phyloP scores from a whole-genome alignment of 2,329 filamentous ascomycete genomes.

The Dothideomycetidae sp. region DNA sequence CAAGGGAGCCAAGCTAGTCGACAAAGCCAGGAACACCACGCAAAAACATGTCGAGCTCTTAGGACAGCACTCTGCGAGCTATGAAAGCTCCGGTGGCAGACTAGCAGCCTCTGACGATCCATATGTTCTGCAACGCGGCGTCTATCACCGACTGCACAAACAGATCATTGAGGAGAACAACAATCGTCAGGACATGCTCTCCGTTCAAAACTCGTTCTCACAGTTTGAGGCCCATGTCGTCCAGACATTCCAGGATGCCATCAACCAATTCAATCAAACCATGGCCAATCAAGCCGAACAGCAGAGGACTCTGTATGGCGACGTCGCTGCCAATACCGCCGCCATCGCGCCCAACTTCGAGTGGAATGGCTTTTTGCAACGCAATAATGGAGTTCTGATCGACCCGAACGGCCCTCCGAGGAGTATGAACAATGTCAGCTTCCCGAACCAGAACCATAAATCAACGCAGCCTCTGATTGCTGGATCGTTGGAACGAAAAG shows the following conservation, averaged over 20 bases:
- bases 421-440: slow-evolving; percentile 57
- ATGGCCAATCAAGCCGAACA: slow-evolving; percentile 70
- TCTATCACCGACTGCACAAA: slow-evolving; percentile 72
- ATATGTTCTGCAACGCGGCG: slow-evolving; percentile 70
- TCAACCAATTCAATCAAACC: slow-evolving; percentile 72
- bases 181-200: slow-evolving; percentile 78
- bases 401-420: slow-evolving; percentile 63
- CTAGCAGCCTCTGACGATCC: slow-evolving; percentile 65
- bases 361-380: slow-evolving; percentile 67
- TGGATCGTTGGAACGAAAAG: slow-evolving; percentile 80
- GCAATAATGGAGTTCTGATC: slow-evolving; percentile 58
- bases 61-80: slow-evolving; percentile 68
- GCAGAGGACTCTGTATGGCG: slow-evolving; percentile 63
- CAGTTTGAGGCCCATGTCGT: slow-evolving; percentile 79
- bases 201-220: slow-evolving; percentile 80
- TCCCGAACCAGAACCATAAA: slow-evolving; percentile 77
- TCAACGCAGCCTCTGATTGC: slow-evolving; percentile 74
- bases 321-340: slow-evolving; percentile 67
- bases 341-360: slow-evolving; percentile 74
- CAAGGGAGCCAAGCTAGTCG: slow-evolving; percentile 79
- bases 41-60: slow-evolving; percentile 96
- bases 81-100: slow-evolving; percentile 60
- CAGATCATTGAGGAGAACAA: slow-evolving; percentile 94
- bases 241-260: slow-evolving; percentile 63
- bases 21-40: slow-evolving; percentile 70